Evolutionary conservation across 306 rosid species (phyloP).

Genomic region (Dalbergia cultrata): DNA sequence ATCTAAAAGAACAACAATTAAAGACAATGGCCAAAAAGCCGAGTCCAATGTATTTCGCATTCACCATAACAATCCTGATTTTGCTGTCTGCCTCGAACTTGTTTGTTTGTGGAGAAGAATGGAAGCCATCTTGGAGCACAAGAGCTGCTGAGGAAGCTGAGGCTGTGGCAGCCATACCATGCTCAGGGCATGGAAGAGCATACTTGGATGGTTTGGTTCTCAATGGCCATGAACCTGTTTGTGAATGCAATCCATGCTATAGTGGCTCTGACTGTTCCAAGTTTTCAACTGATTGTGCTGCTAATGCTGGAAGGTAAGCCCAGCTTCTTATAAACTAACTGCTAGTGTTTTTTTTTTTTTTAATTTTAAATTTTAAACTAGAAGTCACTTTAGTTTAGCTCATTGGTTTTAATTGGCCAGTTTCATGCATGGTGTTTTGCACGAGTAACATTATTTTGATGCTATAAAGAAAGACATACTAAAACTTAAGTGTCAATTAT

Average conservation of each 20-base stretch:
- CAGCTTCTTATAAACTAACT: too few species aligned
- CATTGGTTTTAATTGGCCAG: neutral
- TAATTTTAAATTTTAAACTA: too few species aligned
- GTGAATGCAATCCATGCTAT: conserved; percentile 68
- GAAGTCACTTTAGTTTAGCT: neutral
- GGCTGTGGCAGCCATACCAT: conserved; percentile 54
- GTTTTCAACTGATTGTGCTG: conserved; percentile 43
- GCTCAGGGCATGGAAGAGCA: conserved; percentile 71
- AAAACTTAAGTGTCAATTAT: too few species aligned
- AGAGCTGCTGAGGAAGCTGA: conserved; percentile 61
- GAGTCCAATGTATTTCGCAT: neutral
- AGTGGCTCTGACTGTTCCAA: conserved; percentile 54
- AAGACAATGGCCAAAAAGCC: conserved; percentile 17
- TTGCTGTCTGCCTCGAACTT: neutral
- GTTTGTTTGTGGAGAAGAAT: conserved; percentile 12
- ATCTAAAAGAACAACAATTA: neutral
- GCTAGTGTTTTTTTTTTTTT: too few species aligned
- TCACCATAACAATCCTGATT: neutral
- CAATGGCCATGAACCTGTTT: conserved; percentile 47
- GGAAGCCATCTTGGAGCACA: conserved; percentile 54
- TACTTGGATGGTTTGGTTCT: conserved; percentile 62
- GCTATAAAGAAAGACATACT: too few species aligned
- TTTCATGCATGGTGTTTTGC: too few species aligned
- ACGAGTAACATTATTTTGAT: too few species aligned
- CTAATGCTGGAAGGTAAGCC: conserved; percentile 51